A percentile compares a stretch with the other conserved stretches of the same genome.
Evolutionary conservation across 2,329 filamentous ascomycete genomes (phyloP).

Genomic region (Exophiala xenobiotica): DNA sequence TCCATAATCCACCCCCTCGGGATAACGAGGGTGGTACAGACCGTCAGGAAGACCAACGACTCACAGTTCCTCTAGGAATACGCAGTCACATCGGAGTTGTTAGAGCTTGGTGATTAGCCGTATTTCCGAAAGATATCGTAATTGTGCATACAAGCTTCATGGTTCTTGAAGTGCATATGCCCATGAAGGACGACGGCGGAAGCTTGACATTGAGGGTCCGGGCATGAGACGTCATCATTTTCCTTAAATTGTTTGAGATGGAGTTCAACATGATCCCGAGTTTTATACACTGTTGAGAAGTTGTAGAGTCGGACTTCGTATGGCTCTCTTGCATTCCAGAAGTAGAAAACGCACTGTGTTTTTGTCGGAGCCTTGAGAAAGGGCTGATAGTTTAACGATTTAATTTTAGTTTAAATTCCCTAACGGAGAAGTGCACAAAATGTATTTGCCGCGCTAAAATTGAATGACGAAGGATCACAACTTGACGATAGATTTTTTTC

Average conservation of each 20-base stretch:
- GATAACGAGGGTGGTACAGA: too few species aligned
- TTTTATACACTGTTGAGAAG: slow-evolving; percentile 11
- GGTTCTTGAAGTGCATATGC: slow-evolving; percentile 13
- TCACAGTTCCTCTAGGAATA: too few species aligned
- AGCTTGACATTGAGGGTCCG: slow-evolving; percentile 8
- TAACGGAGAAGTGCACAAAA: too few species aligned
- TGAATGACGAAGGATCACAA: too few species aligned
- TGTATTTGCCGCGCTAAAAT: too few species aligned
- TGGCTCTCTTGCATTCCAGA: slow-evolving; percentile 10
- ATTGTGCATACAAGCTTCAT: slow-evolving; percentile 9
- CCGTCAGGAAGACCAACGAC: too few species aligned
- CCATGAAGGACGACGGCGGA: slow-evolving; percentile 5
- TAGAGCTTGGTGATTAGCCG: background rate
- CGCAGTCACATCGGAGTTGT: too few species aligned
- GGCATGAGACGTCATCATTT: slow-evolving; percentile 4
- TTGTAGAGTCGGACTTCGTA: slow-evolving; percentile 9
- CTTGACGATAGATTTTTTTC: too few species aligned
- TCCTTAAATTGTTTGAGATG: slow-evolving; percentile 9
- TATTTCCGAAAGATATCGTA: slow-evolving; percentile 15
- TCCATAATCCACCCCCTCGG: too few species aligned
- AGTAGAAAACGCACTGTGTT: slow-evolving; percentile 13
- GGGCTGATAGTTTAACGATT: background rate
- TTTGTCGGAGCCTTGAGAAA: slow-evolving; percentile 11
- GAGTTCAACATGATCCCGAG: slow-evolving; percentile 9
- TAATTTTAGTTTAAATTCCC: background rate